Conservation (phyloP, 1,284 basidiomycete species). For the Sanguinoderma infundibulare region DNA sequence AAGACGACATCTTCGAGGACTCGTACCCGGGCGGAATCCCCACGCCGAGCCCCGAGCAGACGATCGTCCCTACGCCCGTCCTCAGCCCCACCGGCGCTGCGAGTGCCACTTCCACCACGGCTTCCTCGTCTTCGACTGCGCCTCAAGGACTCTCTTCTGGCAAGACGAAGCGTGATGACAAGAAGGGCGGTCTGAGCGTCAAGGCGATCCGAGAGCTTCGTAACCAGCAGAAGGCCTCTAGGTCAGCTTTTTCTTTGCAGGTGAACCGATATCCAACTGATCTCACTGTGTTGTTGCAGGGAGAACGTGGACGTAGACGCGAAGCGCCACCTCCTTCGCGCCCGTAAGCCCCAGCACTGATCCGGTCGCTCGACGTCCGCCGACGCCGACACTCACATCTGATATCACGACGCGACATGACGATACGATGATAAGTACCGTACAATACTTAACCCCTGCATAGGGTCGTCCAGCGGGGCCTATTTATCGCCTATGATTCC, state of each 20-base stretch:
- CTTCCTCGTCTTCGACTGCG: not conserved
- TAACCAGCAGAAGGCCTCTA: not conserved
- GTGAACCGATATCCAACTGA: too few species aligned
- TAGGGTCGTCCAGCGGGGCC: too few species aligned
- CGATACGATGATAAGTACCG: too few species aligned
- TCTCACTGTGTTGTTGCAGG: not conserved
- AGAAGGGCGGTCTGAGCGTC: not conserved
- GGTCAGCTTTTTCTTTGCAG: not conserved
- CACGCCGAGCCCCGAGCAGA: conserved; percentile 25
- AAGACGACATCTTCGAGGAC: conserved; percentile 68
- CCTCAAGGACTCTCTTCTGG: not conserved
- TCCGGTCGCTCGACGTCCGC: not conserved
- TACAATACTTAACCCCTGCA: too few species aligned
- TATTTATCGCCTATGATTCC: too few species aligned
- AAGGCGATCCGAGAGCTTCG: not conserved
- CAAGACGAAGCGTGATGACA: too few species aligned
- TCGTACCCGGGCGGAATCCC: conserved; percentile 35
- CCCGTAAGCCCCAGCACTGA: not conserved
- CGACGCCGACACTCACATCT: not conserved
- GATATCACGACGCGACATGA: not conserved
- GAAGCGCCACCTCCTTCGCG: not conserved
- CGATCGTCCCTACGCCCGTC: conserved; percentile 24
- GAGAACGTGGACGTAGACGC: not conserved
- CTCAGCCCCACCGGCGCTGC: not conserved
- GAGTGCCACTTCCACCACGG: not conserved